Conservation (phyloP, 345 rosid species). For the Erucastrum elatum region DNA sequence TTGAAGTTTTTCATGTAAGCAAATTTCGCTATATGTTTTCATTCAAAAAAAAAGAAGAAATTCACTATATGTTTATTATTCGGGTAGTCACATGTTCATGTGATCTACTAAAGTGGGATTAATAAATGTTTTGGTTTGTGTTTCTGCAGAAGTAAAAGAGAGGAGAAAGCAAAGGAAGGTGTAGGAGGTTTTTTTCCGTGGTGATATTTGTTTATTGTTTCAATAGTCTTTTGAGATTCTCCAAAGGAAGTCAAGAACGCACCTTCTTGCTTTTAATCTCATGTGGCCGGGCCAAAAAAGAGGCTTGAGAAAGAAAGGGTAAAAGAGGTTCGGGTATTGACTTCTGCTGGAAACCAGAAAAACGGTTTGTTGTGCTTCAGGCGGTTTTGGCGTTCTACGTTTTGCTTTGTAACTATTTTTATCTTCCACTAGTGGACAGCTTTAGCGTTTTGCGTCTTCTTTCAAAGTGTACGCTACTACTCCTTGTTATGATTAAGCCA, state of each 20-base stretch:
- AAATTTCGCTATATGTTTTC: background rate
- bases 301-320: slow-evolving; percentile 33
- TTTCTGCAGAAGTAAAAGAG: slow-evolving; percentile 19
- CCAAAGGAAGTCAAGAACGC: slow-evolving; percentile 87
- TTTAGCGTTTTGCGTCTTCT: slow-evolving; percentile 19
- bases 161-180: background rate
- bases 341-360: slow-evolving; percentile 42
- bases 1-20: slow-evolving; percentile 5
- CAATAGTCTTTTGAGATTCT: slow-evolving; percentile 21
- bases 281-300: slow-evolving; percentile 8
- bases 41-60: too few species aligned
- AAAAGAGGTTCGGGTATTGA: slow-evolving; percentile 83
- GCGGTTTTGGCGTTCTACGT: background rate
- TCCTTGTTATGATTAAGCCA: slow-evolving; percentile 5
- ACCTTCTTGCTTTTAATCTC: slow-evolving; percentile 54
- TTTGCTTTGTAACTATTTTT: slow-evolving; percentile 13
- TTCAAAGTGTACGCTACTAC: slow-evolving; percentile 17
- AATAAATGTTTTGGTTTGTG: slow-evolving; percentile 1
- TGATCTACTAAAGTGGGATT: background rate
- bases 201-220: slow-evolving; percentile 10
- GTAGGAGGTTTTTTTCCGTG: slow-evolving; percentile 21
- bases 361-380: slow-evolving; percentile 22
- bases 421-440: slow-evolving; percentile 15
- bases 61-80: background rate
- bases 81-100: background rate